Conservation (phyloP, 192 early-diverging fungal genomes). For the Haplosporangium gracile region DNA sequence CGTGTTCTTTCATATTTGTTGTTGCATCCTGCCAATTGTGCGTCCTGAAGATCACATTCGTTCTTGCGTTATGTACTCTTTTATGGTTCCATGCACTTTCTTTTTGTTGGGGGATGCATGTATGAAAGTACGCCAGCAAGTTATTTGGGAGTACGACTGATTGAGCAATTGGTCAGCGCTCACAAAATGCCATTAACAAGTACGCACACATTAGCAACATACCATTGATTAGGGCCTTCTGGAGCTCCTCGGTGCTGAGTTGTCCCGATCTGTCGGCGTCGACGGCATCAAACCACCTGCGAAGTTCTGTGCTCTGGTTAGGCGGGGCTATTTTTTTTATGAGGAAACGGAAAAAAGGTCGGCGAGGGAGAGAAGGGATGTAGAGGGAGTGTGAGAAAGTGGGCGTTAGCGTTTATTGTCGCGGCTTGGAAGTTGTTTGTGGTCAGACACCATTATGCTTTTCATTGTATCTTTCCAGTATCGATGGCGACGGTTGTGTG, state of each 20-base stretch:
- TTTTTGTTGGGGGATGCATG: not conserved
- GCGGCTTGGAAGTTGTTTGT: too few species aligned
- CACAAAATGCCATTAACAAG: not conserved
- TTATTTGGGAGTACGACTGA: not conserved
- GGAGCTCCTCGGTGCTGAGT: slow-evolving; percentile 78
- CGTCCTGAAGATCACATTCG: not conserved
- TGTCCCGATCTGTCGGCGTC: slow-evolving; percentile 77
- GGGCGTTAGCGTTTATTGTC: not conserved
- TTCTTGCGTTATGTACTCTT: not conserved
- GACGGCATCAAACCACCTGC: slow-evolving; percentile 71
- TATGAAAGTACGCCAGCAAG: not conserved
- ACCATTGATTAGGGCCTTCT: slow-evolving; percentile 80
- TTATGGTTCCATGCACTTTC: not conserved
- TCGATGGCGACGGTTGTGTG: too few species aligned
- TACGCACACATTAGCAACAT: not conserved
- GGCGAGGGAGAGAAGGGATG: not conserved
- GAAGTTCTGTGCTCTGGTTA: slow-evolving; percentile 26
- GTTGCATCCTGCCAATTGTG: not conserved
- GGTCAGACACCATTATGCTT: too few species aligned
- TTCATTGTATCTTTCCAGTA: too few species aligned
- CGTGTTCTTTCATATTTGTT: too few species aligned
- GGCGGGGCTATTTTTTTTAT: not conserved
- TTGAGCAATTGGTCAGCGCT: slow-evolving; percentile 8
- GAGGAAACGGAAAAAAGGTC: not conserved
- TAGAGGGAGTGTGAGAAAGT: not conserved